phyloP scores from a whole-genome alignment of 2,329 filamentous ascomycete genomes.

The Aspergillus sp. region DNA sequence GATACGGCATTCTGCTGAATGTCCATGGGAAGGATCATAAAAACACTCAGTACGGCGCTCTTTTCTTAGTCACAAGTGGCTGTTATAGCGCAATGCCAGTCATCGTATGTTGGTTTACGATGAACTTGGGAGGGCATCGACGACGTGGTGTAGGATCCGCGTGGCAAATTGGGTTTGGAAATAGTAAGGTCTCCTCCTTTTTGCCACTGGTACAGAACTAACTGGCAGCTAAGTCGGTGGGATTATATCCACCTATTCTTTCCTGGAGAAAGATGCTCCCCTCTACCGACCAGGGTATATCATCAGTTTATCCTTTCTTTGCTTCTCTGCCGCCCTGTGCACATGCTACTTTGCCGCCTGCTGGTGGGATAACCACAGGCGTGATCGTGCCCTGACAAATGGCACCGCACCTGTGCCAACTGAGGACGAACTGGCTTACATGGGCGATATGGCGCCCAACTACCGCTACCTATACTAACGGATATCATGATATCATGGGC shows the following conservation, averaged over 20 bases:
- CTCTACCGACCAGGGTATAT: conserved; percentile 65
- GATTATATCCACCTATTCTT: conserved; percentile 68
- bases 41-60: conserved; percentile 64
- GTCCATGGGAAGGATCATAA: conserved; percentile 57
- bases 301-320: conserved; percentile 68
- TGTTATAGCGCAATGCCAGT: conserved; percentile 86
- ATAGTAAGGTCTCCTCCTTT: conserved; percentile 36
- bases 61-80: conserved; percentile 76
- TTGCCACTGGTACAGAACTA: too few species aligned
- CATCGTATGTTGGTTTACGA: conserved; percentile 74
- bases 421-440: conserved; percentile 27
- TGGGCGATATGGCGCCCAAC: conserved; percentile 37
- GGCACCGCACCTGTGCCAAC: conserved; percentile 16
- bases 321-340: conserved; percentile 54
- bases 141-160: conserved; percentile 63
- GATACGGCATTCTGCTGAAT: conserved; percentile 66
- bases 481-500: neutral
- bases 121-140: conserved; percentile 69
- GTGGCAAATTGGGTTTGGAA: conserved; percentile 73
- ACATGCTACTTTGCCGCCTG: conserved; percentile 31
- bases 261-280: conserved; percentile 61
- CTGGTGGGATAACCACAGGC: conserved; percentile 35
- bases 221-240: conserved; percentile 51
- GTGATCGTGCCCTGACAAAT: conserved; percentile 24
- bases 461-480: conserved; percentile 35